Evolutionary conservation across 345 rosid species (phyloP), one percentile per base, ranked within the genome.

Genomic region (Conringia planisiliqua): DNA sequence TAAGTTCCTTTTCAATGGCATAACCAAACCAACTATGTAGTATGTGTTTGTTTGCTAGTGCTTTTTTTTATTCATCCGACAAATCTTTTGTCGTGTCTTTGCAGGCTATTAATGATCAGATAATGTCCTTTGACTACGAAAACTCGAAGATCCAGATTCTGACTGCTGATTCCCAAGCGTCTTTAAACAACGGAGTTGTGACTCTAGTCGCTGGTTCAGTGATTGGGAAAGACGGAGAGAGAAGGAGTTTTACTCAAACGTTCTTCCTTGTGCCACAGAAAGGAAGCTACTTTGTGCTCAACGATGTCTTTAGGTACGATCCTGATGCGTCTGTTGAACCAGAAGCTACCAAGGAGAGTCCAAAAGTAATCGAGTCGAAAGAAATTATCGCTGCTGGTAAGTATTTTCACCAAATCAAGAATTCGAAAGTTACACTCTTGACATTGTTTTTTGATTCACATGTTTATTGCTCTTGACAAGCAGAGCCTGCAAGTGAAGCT

Each of bases 211-310:
- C 88, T 13, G 93, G 98, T 72, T 81, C 67, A 52, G 78, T 92
- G 71, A 81, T 71, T 8, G 88, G 81, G 47, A 79, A 84, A 72
- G 85, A 88, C 16, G 57, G 82, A 54, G 56, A 63, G 59, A 79
- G 64, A 11, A 87, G 70, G 74, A 86, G 71, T 65, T 88, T 90
- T 66, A 67, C 83, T 0, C 96, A 88, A 44, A 55, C 85, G n/a
- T 90, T 92, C 83, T 90, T 92, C 68, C 84, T 92, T 40, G 95
- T 90, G 13, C 90, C 91, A 4, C 87, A 84, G 65, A 75, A 85
- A 26, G 67, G 63, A 55, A 86, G 93, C 29, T 92, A 82, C 82
- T 92, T 78, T 79, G 97, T 92, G 64, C 79, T 84, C 12, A 90
- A 86, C 57, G 98, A 92, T 81, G 77, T 85, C 20, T 84, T 92